Conservation (phyloP, 495 filamentous ascomycete species). For the Penicillium turbatum region DNA sequence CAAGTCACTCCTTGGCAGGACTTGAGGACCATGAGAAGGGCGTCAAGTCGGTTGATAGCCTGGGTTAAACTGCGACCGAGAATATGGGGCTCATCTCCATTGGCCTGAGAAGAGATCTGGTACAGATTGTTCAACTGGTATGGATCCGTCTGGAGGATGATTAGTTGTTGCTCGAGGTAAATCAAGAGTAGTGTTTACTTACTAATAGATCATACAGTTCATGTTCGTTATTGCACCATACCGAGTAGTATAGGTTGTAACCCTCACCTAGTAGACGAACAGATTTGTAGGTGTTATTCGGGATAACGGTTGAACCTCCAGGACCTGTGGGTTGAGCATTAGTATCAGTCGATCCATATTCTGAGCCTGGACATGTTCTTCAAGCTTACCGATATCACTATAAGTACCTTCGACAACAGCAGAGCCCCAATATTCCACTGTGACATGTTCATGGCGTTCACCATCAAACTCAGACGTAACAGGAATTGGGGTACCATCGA, state of each 20-base stretch:
- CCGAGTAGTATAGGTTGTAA: conserved; percentile 60
- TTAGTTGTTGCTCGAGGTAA: neutral
- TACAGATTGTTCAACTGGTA: conserved; percentile 59
- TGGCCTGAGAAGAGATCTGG: conserved; percentile 15
- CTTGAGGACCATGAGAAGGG: conserved; percentile 60
- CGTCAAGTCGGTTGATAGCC: conserved; percentile 51
- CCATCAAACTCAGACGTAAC: conserved; percentile 31
- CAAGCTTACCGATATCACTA: conserved; percentile 25
- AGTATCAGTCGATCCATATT: neutral
- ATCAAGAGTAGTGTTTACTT: conserved; percentile 4
- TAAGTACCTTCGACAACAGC: conserved; percentile 48
- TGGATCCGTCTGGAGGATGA: conserved; percentile 46
- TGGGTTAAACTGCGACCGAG: conserved; percentile 44
- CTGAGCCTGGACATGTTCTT: neutral
- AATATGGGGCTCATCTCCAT: conserved; percentile 20
- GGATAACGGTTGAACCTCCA: conserved; percentile 13
- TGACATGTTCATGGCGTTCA: conserved; percentile 59
- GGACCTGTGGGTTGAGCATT: conserved; percentile 18
- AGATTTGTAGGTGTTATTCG: conserved; percentile 64
- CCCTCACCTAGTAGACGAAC: conserved; percentile 49
- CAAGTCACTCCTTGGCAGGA: conserved; percentile 57
- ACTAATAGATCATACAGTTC: conserved; percentile 61
- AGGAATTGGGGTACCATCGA: conserved; percentile 57
- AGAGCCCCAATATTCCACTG: conserved; percentile 61
- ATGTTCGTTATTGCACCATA: conserved; percentile 63